Evolutionary conservation across 148 eudicot species (phyloP).

Genomic region (Vaccinium darrowii): DNA sequence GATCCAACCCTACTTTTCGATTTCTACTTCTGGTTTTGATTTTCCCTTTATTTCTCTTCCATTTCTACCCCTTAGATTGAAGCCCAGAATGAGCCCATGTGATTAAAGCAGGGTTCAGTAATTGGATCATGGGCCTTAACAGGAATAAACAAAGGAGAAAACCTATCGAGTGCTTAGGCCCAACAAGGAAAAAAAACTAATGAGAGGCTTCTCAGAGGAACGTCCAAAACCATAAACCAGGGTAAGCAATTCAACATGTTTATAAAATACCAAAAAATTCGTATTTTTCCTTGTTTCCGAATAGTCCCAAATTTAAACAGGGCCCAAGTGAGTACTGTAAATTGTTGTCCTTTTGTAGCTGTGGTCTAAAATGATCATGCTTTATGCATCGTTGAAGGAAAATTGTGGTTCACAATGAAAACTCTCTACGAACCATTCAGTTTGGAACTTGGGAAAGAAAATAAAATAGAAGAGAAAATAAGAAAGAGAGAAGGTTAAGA

Average conservation of each 20-base stretch:
- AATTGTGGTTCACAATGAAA: background rate
- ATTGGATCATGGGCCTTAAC: too few relatives aligned
- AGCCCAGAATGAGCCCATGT: too few relatives aligned
- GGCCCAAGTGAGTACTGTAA: background rate
- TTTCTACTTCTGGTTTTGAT: too few relatives aligned
- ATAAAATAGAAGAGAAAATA: too few relatives aligned
- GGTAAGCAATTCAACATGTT: background rate
- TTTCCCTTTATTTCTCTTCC: too few relatives aligned
- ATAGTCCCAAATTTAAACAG: background rate
- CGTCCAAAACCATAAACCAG: too few relatives aligned
- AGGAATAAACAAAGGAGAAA: too few relatives aligned
- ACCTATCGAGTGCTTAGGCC: background rate
- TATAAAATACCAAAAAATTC: background rate
- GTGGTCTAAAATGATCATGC: conserved; percentile 1
- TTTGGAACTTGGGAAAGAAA: too few relatives aligned
- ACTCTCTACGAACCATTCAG: background rate
- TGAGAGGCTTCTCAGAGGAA: background rate
- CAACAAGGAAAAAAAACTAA: background rate
- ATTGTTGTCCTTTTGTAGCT: background rate
- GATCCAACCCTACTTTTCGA: too few relatives aligned
- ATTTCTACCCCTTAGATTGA: too few relatives aligned
- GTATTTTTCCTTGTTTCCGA: background rate
- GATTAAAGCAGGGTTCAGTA: too few relatives aligned
- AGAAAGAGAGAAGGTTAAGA: too few relatives aligned
- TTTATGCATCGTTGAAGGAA: background rate